Evolutionary conservation across 805 yeast genomes (phyloP).

Genomic region (Ogataea degrootiae): DNA sequence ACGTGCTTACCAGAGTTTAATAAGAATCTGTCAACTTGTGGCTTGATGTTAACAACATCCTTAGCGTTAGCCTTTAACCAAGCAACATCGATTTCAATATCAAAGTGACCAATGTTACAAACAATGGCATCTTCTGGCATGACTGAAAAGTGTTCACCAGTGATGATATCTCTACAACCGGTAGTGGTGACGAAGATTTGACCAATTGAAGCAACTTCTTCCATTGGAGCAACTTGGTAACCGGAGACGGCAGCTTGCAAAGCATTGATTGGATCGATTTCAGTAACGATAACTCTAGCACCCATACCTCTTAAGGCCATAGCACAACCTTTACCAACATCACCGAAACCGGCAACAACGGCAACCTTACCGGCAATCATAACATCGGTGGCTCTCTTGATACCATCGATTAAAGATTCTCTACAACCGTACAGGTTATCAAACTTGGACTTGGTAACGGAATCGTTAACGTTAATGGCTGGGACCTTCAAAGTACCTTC

Average conservation of each 20-base stretch:
- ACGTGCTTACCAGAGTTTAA: conserved; percentile 86
- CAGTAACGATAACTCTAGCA: conserved; percentile 96
- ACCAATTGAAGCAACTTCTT: conserved; percentile 86
- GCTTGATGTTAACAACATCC: conserved; percentile 95
- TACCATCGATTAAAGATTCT: conserved; percentile 97
- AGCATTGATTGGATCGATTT: conserved; percentile 98
- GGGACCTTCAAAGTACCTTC: conserved; percentile 91
- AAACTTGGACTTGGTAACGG: conserved; percentile 98
- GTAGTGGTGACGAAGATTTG: conserved; percentile 99
- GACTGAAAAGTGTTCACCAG: conserved; percentile 74
- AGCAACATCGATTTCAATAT: conserved; percentile 98
- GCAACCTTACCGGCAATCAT: conserved; percentile 99
- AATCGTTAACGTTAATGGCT: conserved; percentile 98
- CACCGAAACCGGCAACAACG: conserved; percentile 99
- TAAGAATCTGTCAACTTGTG: conserved; percentile 97
- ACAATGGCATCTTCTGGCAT: conserved; percentile 99
- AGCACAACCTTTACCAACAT: conserved; percentile 99
- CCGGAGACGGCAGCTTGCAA: conserved; percentile 99
- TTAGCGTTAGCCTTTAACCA: conserved; percentile 94
- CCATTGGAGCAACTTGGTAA: conserved; percentile 94
- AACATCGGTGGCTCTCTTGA: conserved; percentile 99
- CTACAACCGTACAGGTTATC: conserved; percentile 99
- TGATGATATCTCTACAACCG: conserved; percentile 98
- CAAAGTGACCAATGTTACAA: conserved; percentile 99
- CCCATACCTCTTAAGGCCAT: conserved; percentile 99